Evolutionary conservation across 2,329 filamentous ascomycete genomes (phyloP).

Genomic region (Sporothrix sp.): DNA sequence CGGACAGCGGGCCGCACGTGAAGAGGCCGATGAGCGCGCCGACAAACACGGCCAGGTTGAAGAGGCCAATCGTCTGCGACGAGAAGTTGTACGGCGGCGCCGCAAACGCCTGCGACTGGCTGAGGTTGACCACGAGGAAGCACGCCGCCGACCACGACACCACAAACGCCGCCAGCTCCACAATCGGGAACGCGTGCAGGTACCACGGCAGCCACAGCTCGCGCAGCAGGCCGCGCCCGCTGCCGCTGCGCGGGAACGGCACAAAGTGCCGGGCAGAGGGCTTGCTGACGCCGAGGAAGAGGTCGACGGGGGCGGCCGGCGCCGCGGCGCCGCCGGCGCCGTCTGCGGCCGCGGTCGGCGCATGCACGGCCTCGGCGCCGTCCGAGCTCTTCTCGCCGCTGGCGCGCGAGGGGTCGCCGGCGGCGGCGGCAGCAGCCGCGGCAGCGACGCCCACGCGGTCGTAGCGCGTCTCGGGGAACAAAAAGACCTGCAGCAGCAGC

Average conservation of each 20-base stretch:
- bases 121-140: constrained; percentile 51
- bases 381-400: neutral
- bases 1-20: constrained; percentile 34
- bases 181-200: constrained; percentile 51
- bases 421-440: constrained; percentile 18
- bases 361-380: neutral
- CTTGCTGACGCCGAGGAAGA: constrained; percentile 43
- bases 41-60: constrained; percentile 36
- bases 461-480: constrained; percentile 56
- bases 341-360: neutral
- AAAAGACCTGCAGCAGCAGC: constrained; percentile 43
- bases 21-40: constrained; percentile 33
- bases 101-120: constrained; percentile 35
- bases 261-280: constrained; percentile 48
- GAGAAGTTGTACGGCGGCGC: constrained; percentile 35
- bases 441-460: constrained; percentile 28
- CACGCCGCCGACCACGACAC: constrained; percentile 37
- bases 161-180: constrained; percentile 52
- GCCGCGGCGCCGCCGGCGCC: neutral
- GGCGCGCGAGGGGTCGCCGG: neutral
- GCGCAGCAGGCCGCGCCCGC: constrained; percentile 38
- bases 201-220: constrained; percentile 55
- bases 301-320: constrained; percentile 33
- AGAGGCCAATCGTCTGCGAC: constrained; percentile 34
- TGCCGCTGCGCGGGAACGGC: constrained; percentile 38